phyloP scores from a whole-genome alignment of 306 rosid genomes.

The Quillaja saponaria region DNA sequence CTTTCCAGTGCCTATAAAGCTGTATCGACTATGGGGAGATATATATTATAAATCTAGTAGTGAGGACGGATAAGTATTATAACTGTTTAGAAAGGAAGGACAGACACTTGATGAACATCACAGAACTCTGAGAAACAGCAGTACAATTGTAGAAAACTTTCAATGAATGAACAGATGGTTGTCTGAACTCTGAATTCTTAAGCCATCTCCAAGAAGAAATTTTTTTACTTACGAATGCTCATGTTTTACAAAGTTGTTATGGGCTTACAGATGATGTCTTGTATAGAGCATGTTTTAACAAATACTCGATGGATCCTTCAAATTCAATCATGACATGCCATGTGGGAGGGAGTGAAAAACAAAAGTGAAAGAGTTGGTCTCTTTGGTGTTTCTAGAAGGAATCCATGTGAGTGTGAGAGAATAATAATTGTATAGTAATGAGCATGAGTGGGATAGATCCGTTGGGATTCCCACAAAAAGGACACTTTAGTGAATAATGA shows the following conservation, averaged over 20 bases:
- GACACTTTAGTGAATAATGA: no score
- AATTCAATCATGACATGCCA: no score
- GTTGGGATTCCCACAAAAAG: no score
- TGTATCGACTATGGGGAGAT: background rate
- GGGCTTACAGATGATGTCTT: background rate
- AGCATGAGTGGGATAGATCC: no score
- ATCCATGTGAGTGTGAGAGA: background rate
- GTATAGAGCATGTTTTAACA: no score
- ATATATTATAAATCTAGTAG: background rate
- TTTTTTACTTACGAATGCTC: background rate
- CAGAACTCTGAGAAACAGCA: background rate
- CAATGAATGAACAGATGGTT: background rate
- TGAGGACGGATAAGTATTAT: background rate
- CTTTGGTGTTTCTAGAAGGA: background rate
- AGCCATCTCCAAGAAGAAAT: background rate
- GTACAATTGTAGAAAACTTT: background rate
- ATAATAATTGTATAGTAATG: background rate
- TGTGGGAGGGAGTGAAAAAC: background rate
- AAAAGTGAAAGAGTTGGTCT: background rate
- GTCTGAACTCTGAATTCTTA: background rate
- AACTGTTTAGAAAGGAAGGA: background rate
- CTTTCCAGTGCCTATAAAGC: background rate
- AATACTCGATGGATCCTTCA: no score
- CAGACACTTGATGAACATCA: background rate
- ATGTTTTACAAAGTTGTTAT: background rate